Percentiles rank a stretch among this genome's conserved stretches.
Conservation (phyloP, 805 yeast genomes). For the Kodamaea nitidulidarum region DNA sequence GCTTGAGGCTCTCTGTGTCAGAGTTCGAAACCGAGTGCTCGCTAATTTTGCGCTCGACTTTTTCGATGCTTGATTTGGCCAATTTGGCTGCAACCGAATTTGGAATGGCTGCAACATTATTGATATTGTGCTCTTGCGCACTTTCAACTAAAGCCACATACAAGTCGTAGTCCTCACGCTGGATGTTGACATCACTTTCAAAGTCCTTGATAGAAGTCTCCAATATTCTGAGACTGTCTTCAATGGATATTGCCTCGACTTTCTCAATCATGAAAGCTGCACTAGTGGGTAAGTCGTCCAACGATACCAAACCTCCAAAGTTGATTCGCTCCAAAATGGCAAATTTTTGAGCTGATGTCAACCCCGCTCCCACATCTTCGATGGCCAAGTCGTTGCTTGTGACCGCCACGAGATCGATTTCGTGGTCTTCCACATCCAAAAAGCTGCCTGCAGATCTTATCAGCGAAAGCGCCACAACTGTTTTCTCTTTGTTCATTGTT, state of each 20-base stretch:
- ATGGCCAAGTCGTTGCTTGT: conserved; percentile 22
- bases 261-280: conserved; percentile 41
- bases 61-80: too few species aligned
- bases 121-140: not conserved
- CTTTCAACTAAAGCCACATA: conserved; percentile 18
- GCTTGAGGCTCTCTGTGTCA: not conserved
- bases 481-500: too few species aligned
- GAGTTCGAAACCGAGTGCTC: not conserved
- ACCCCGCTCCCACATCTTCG: conserved; percentile 20
- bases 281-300: conserved; percentile 27
- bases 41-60: not conserved
- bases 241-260: conserved; percentile 30
- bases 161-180: conserved; percentile 24
- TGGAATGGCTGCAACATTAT: conserved; percentile 1
- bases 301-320: conserved; percentile 22
- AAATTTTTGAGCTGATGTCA: conserved; percentile 25
- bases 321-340: conserved; percentile 25
- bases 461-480: not conserved
- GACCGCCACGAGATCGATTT: conserved; percentile 13
- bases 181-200: conserved; percentile 32
- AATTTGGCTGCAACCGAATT: too few species aligned
- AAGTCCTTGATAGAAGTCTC: conserved; percentile 38
- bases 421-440: conserved; percentile 13
- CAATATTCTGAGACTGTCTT: conserved; percentile 40
- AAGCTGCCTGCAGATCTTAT: conserved; percentile 2